Conservation (phyloP, 2,329 filamentous ascomycete species). For the Apiospora rasikravindrae region DNA sequence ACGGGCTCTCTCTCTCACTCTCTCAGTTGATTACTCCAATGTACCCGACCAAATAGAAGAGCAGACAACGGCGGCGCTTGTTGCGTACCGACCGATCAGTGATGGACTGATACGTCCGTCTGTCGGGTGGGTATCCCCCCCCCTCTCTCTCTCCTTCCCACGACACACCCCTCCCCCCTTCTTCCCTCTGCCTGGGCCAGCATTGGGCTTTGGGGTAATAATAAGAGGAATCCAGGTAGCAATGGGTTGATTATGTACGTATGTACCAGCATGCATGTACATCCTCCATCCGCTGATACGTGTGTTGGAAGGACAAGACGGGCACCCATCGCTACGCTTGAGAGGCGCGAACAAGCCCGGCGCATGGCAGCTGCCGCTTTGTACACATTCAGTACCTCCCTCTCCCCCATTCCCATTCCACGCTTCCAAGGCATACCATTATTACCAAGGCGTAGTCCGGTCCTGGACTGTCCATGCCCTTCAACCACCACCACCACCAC, state of each 20-base stretch:
- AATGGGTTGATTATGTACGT: slow-evolving; percentile 11
- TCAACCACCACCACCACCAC: slow-evolving; percentile 2
- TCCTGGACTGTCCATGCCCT: slow-evolving; percentile 11
- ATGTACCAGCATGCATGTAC: slow-evolving; percentile 12
- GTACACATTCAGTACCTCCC: slow-evolving; percentile 12
- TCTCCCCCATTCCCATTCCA: slow-evolving; percentile 15
- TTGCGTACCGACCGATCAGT: slow-evolving; percentile 1
- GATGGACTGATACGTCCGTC: slow-evolving; percentile 13
- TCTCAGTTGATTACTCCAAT: slow-evolving; percentile 14
- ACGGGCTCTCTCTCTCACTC: neutral
- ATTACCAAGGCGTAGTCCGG: slow-evolving; percentile 15
- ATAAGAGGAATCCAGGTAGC: slow-evolving; percentile 7
- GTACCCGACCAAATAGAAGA: neutral
- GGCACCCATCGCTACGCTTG: slow-evolving; percentile 11
- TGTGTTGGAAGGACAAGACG: slow-evolving; percentile 14
- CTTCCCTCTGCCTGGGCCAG: slow-evolving; percentile 10
- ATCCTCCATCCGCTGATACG: neutral
- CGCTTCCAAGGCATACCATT: slow-evolving; percentile 14
- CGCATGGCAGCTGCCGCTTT: slow-evolving; percentile 16
- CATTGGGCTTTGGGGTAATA: slow-evolving; percentile 15
- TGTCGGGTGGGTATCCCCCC: neutral
- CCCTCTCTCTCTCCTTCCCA: neutral
- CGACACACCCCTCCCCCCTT: slow-evolving; percentile 3
- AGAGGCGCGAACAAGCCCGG: slow-evolving; percentile 12
- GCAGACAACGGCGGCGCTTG: slow-evolving; percentile 15